Evolutionary conservation across 208 protist species (phyloP).

Genomic region (Trypanosoma cruzi): DNA sequence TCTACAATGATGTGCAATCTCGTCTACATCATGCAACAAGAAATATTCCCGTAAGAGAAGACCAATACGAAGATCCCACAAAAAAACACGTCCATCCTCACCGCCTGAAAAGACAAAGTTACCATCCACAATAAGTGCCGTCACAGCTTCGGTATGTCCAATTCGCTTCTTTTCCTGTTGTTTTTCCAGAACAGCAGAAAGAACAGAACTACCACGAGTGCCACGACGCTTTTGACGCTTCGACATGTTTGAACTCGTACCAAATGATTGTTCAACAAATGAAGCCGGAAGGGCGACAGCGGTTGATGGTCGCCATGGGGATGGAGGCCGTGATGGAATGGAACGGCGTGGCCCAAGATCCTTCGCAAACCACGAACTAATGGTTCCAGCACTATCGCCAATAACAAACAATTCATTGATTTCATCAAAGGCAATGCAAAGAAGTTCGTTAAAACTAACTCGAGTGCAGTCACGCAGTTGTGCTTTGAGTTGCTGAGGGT

Average conservation of each 20-base stretch:
- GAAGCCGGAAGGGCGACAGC: background rate
- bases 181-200: background rate
- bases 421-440: conserved; percentile 39
- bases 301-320: conserved; percentile 16
- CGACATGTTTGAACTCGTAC: background rate
- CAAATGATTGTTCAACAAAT: background rate
- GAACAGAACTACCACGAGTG: background rate
- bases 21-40: conserved; percentile 12
- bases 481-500: conserved; percentile 17
- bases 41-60: conserved; percentile 26
- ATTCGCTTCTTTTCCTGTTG: background rate
- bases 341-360: conserved; percentile 15
- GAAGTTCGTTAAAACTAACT: conserved; percentile 51
- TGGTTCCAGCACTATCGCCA: conserved; percentile 24
- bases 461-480: conserved; percentile 15
- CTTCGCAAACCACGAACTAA: conserved; percentile 28
- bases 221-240: background rate
- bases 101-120: conserved; percentile 37
- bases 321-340: conserved; percentile 28
- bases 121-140: conserved; percentile 31
- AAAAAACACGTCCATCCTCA: conserved; percentile 42
- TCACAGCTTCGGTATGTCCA: conserved; percentile 30
- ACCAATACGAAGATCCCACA: conserved; percentile 36
- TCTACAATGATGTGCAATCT: conserved; percentile 1
- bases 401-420: conserved; percentile 30